Evolutionary conservation across 2,329 filamentous ascomycete genomes (phyloP).

Genomic region (Fusarium humuli): DNA sequence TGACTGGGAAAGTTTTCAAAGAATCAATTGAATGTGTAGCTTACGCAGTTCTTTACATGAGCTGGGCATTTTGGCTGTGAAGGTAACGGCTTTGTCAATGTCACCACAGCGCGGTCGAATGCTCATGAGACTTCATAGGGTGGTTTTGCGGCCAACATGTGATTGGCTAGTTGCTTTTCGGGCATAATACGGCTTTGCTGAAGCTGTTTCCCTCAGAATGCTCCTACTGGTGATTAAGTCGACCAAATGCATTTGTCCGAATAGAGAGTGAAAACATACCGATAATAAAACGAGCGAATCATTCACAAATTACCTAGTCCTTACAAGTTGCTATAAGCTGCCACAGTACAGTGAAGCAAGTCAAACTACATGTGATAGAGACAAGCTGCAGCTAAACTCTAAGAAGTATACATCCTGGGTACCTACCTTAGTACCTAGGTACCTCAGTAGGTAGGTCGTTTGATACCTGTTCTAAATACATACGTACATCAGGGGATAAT

Average conservation of each 20-base stretch:
- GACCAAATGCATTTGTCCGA: not conserved
- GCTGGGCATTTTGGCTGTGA: constrained; percentile 77
- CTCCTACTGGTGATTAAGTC: not conserved
- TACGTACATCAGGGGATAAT: too few species aligned
- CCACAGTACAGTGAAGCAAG: not conserved
- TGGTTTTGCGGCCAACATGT: constrained; percentile 43
- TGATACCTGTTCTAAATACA: too few species aligned
- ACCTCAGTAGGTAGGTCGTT: too few species aligned
- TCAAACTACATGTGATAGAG: not conserved
- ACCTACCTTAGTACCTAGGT: too few species aligned
- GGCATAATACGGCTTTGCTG: constrained; percentile 15
- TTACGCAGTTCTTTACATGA: constrained; percentile 97
- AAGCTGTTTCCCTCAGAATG: constrained; percentile 6
- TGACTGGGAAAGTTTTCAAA: not conserved
- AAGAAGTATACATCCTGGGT: too few species aligned
- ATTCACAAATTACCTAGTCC: not conserved
- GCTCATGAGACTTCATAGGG: constrained; percentile 31
- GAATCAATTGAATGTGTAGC: constrained; percentile 50
- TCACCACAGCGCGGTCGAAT: constrained; percentile 39
- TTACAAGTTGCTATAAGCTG: not conserved
- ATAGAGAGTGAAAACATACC: not conserved
- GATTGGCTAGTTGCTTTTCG: constrained; percentile 39
- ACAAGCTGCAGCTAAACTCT: too few species aligned
- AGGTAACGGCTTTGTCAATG: constrained; percentile 24
- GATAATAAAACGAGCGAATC: not conserved